Evolutionary conservation across 306 rosid genomes (phyloP).

Genomic region (Prunus dulcis): DNA sequence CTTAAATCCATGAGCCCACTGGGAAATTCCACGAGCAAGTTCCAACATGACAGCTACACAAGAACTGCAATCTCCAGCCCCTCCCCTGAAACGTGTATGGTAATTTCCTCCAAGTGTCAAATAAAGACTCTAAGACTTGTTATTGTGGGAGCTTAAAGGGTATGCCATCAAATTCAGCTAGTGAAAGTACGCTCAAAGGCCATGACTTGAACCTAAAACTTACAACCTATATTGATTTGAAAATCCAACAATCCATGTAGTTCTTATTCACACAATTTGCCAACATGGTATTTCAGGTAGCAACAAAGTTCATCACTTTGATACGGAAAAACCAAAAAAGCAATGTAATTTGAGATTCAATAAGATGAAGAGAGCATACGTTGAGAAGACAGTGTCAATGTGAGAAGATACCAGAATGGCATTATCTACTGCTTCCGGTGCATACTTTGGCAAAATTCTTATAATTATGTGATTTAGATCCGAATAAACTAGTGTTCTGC

Average conservation of each 20-base stretch:
- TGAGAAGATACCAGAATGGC: slow-evolving; percentile 94
- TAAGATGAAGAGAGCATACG: slow-evolving; percentile 60
- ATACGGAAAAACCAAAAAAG: background rate
- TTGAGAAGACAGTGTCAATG: slow-evolving; percentile 84
- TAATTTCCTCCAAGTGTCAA: slow-evolving; percentile 15
- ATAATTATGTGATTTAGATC: slow-evolving; percentile 67
- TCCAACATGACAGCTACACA: slow-evolving; percentile 92
- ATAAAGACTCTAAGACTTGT: background rate
- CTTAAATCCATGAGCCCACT: slow-evolving; percentile 95
- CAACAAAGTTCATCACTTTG: background rate
- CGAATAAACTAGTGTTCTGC: slow-evolving; percentile 80
- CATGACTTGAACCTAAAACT: background rate
- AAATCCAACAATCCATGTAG: background rate
- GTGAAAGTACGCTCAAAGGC: background rate
- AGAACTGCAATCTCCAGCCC: slow-evolving; percentile 98
- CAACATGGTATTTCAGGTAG: background rate
- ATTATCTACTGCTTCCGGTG: slow-evolving; percentile 60
- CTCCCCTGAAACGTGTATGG: slow-evolving; percentile 66
- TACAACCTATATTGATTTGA: background rate
- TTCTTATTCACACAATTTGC: background rate
- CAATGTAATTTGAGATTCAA: slow-evolving; percentile 16
- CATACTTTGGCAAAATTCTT: slow-evolving; percentile 78
- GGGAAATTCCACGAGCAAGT: slow-evolving; percentile 95
- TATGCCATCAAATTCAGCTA: background rate
- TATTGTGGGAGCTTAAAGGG: background rate